Conservation (phyloP, 441 rosid species). For the Populus hybrid region DNA sequence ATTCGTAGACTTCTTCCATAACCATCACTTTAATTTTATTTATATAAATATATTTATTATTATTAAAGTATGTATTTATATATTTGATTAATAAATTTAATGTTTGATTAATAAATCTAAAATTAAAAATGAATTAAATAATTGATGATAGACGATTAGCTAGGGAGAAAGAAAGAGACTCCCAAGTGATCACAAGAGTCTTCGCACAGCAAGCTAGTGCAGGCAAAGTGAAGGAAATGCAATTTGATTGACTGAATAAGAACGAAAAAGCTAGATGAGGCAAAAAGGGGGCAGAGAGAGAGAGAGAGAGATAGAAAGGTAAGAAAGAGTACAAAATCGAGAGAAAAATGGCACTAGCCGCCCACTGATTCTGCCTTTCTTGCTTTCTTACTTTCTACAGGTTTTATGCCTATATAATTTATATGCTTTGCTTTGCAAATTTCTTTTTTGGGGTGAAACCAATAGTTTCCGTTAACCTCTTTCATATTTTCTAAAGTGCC, state of each 20-base stretch:
- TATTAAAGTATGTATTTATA: no score
- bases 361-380: slow-evolving; percentile 31
- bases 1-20: no score
- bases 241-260: slow-evolving; percentile 17
- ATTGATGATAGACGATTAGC: background rate
- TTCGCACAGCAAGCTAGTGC: background rate
- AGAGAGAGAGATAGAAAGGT: background rate
- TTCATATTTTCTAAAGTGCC: slow-evolving; percentile 46
- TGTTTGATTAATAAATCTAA: no score
- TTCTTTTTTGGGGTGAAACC: background rate
- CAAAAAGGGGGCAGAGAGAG: background rate
- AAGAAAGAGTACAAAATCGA: slow-evolving; percentile 6
- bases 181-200: background rate
- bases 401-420: background rate
- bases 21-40: no score
- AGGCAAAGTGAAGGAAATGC: slow-evolving; percentile 6
- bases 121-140: slow-evolving; percentile 25
- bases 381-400: background rate
- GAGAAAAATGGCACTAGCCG: slow-evolving; percentile 32
- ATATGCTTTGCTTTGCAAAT: background rate
- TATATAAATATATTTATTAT: no score
- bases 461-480: slow-evolving; percentile 54
- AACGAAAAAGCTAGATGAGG: slow-evolving; percentile 9
- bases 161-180: background rate
- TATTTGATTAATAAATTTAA: no score